Evolutionary conservation across 495 filamentous ascomycete genomes (phyloP).

Genomic region (Lineolata rhizophorae): DNA sequence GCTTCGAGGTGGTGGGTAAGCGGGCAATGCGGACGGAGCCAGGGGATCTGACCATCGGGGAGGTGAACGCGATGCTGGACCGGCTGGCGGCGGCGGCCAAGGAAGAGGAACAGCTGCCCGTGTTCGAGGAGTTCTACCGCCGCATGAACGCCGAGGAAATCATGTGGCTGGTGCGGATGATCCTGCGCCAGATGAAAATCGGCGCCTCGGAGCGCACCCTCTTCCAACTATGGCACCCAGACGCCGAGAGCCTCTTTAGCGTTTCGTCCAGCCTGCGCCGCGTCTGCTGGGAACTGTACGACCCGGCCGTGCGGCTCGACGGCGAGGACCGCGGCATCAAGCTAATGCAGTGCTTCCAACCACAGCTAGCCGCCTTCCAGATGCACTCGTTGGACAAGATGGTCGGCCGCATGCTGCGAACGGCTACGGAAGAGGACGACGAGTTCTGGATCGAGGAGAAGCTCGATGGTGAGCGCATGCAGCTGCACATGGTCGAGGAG

Average conservation of each 20-base stretch:
- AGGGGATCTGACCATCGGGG: constrained; percentile 61
- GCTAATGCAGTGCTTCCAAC: constrained; percentile 93
- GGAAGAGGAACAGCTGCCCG: constrained; percentile 60
- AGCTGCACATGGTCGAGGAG: constrained; percentile 78
- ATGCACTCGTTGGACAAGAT: constrained; percentile 72
- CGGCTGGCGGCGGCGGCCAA: constrained; percentile 48
- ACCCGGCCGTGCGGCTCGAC: constrained; percentile 52
- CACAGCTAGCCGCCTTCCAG: constrained; percentile 89
- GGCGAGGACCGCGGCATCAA: constrained; percentile 50
- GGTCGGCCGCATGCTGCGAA: constrained; percentile 45
- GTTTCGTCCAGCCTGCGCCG: constrained; percentile 75
- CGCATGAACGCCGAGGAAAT: constrained; percentile 86
- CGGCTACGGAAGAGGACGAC: constrained; percentile 41
- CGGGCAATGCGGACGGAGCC: constrained; percentile 50
- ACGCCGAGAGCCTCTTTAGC: constrained; percentile 75
- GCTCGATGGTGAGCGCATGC: constrained; percentile 90
- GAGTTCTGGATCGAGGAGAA: constrained; percentile 98
- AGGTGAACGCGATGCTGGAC: constrained; percentile 79
- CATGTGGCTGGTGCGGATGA: constrained; percentile 85
- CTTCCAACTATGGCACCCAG: constrained; percentile 80
- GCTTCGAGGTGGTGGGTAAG: constrained; percentile 70
- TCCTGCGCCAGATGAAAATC: constrained; percentile 93
- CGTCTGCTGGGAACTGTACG: constrained; percentile 87
- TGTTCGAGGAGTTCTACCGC: constrained; percentile 66
- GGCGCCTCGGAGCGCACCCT: constrained; percentile 88